phyloP scores from a whole-genome alignment of 176 grass and related monocot genomes.

The Bromus sterilis region DNA sequence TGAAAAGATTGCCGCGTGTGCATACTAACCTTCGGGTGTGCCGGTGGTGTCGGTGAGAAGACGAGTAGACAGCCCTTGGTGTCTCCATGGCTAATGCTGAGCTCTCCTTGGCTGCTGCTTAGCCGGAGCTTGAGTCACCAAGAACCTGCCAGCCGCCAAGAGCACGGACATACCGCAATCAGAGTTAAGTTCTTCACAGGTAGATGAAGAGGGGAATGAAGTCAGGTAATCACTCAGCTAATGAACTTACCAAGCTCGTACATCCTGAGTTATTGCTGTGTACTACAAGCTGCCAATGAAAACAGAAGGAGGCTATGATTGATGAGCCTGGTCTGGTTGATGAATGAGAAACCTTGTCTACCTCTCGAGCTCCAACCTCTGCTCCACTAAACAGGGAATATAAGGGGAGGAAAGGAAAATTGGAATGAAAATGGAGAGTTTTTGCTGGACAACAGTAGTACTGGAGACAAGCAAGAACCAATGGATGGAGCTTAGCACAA shows the following conservation, averaged over 20 bases:
- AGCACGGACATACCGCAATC: neutral
- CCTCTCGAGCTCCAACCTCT: neutral
- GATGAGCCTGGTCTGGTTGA: too few relatives aligned
- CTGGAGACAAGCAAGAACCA: neutral
- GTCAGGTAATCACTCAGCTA: neutral
- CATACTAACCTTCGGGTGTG: slow-evolving; percentile 37
- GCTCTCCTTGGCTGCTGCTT: slow-evolving; percentile 5
- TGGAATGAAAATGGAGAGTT: neutral
- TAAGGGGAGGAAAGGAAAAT: neutral
- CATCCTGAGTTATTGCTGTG: neutral
- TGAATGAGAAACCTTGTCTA: neutral
- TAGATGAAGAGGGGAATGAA: neutral
- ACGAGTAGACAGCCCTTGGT: neutral
- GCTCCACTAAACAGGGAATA: neutral
- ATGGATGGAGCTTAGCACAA: neutral
- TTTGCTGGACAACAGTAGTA: neutral
- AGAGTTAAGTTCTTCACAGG: neutral
- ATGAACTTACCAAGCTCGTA: neutral
- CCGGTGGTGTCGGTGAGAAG: slow-evolving; percentile 10
- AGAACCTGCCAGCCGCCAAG: slow-evolving; percentile 19
- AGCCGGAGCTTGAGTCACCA: neutral
- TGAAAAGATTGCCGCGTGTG: neutral
- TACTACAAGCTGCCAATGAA: neutral
- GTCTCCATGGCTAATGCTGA: neutral
- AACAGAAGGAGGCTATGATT: neutral